Evolutionary conservation across 257 asterid genomes (phyloP).

Genomic region (Ligustrum vulgare): DNA sequence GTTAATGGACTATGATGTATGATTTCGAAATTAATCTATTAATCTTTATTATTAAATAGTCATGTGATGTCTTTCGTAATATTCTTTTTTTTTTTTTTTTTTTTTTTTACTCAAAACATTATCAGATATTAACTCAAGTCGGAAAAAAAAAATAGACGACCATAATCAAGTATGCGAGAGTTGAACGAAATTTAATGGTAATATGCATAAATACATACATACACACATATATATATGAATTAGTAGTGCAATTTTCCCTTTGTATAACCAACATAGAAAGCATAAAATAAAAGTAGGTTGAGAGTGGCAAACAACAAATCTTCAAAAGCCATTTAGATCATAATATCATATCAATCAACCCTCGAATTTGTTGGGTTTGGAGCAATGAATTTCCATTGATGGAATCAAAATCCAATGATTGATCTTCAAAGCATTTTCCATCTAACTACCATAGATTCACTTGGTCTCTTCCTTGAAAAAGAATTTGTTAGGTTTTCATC

Average conservation of each 20-base stretch:
- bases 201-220: too few relatives aligned
- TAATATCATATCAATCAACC: slow-evolving; percentile 53
- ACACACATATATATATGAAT: too few relatives aligned
- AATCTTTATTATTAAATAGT: too few relatives aligned
- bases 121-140: too few relatives aligned
- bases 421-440: slow-evolving; percentile 44
- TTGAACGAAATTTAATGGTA: neutral
- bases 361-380: slow-evolving; percentile 57
- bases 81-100: too few relatives aligned
- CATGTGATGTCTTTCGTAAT: too few relatives aligned
- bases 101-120: too few relatives aligned
- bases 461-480: slow-evolving; percentile 12
- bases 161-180: too few relatives aligned
- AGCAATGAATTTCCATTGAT: slow-evolving; percentile 38
- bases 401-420: slow-evolving; percentile 82
- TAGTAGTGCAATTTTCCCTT: neutral
- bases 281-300: slow-evolving; percentile 30
- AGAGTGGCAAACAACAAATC: slow-evolving; percentile 85
- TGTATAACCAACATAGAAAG: slow-evolving; percentile 12
- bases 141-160: too few relatives aligned
- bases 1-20: too few relatives aligned
- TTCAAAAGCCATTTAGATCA: slow-evolving; percentile 53
- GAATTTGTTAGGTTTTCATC: too few relatives aligned
- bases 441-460: slow-evolving; percentile 39
- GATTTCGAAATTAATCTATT: too few relatives aligned